Percentiles rank a stretch among this genome's conserved stretches.
These are phyloP conservation scores for Saccharomyces hybrid DNA, from an alignment of 1,139 yeast species.

Conservation along the genomic window DNA sequence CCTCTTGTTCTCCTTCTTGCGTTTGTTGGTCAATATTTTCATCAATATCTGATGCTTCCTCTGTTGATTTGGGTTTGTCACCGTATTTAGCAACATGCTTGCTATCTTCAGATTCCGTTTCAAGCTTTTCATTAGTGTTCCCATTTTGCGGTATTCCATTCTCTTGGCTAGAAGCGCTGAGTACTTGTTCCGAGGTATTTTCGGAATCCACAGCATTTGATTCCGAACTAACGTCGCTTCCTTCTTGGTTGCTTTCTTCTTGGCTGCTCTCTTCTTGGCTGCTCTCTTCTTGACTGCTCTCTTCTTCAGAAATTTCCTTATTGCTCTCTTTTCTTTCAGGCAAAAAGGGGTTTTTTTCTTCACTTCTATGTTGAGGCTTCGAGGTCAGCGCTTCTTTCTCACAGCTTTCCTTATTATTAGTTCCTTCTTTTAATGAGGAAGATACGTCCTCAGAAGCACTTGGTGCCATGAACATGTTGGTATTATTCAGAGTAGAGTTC, in stretches of 20 bases:
- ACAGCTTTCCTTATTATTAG: slow-evolving; percentile 2
- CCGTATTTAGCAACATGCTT: background rate
- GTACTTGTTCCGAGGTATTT: background rate
- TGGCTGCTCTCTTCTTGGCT: background rate
- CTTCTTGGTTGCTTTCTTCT: too few species aligned
- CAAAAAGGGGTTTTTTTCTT: background rate
- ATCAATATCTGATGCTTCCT: slow-evolving; percentile 2
- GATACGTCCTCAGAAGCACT: background rate
- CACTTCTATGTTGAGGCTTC: background rate
- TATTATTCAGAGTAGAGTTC: background rate
- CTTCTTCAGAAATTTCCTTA: background rate
- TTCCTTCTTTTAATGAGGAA: slow-evolving; percentile 1
- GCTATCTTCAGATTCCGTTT: background rate
- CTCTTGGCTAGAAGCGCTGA: background rate
- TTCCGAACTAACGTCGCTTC: background rate
- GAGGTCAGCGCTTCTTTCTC: background rate
- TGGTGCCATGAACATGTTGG: background rate
- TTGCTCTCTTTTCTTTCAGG: background rate
- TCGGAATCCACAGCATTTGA: background rate
- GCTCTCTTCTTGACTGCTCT: background rate
- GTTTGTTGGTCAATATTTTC: slow-evolving; percentile 1
- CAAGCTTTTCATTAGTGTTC: background rate
- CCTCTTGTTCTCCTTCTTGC: slow-evolving; percentile 3
- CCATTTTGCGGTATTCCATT: background rate
- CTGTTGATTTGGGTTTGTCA: background rate